Evolutionary conservation across 208 protist species (phyloP).

Genomic region (Wallacemonas sp.): DNA sequence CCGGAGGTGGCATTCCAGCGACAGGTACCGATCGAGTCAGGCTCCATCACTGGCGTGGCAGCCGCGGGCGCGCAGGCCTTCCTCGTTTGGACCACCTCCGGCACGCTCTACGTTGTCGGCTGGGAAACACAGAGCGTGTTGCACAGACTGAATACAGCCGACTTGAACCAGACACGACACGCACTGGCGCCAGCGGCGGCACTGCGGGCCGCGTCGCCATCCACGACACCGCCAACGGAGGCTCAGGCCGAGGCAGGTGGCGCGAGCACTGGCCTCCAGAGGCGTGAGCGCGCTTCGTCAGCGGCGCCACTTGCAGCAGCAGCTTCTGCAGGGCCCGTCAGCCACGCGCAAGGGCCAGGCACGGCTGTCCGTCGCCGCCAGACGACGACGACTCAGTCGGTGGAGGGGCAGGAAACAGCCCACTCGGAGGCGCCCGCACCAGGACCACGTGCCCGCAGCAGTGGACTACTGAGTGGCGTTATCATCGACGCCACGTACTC

Average conservation of each 20-base stretch:
- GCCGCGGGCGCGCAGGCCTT: slow-evolving; percentile 52
- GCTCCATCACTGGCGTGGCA: slow-evolving; percentile 37
- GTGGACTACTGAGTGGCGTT: slow-evolving; percentile 25
- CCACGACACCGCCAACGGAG: background rate
- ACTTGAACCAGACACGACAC: slow-evolving; percentile 27
- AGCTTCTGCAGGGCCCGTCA: background rate
- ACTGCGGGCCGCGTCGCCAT: background rate
- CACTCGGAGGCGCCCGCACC: no score
- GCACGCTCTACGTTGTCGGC: slow-evolving; percentile 61
- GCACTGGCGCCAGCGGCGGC: slow-evolving; percentile 14
- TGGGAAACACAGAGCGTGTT: slow-evolving; percentile 53
- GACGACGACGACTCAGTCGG: no score
- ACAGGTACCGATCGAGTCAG: slow-evolving; percentile 39
- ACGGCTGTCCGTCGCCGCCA: slow-evolving; percentile 1
- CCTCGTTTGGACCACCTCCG: slow-evolving; percentile 60
- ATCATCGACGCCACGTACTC: slow-evolving; percentile 53
- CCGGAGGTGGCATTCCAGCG: slow-evolving; percentile 44
- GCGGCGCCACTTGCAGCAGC: background rate
- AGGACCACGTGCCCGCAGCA: no score
- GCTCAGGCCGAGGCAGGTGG: background rate
- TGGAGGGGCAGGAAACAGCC: no score
- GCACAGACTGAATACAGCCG: slow-evolving; percentile 45
- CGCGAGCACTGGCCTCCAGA: no score
- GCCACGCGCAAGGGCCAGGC: background rate
- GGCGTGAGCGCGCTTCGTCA: no score